A percentile compares a stretch with the other conserved stretches of the same genome.
Conservation (phyloP, 2,329 filamentous ascomycete species). For the Aspergillus quadrilineatus region DNA sequence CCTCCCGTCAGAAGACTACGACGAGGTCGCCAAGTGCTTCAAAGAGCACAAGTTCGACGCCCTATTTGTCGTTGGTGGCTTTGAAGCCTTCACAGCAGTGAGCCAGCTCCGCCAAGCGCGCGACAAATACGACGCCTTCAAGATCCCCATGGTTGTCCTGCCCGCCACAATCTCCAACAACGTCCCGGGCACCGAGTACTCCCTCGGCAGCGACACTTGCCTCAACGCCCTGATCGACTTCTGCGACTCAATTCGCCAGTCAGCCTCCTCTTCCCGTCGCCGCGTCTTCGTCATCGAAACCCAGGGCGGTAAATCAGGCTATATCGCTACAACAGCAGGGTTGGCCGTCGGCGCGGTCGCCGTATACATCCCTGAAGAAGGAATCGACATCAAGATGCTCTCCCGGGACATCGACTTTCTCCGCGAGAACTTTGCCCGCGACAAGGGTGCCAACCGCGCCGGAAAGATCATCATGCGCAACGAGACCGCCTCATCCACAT, state of each 20-base stretch:
- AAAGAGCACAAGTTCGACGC: constrained; percentile 85
- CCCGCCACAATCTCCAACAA: constrained; percentile 99
- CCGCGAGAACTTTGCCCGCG: constrained; percentile 77
- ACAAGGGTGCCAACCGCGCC: constrained; percentile 83
- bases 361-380: constrained; percentile 96
- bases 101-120: constrained; percentile 82
- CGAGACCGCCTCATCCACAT: constrained; percentile 86
- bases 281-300: constrained; percentile 98
- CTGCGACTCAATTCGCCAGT: constrained; percentile 97
- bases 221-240: constrained; percentile 92
- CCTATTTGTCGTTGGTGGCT: constrained; percentile 88
- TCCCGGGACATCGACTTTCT: constrained; percentile 86
- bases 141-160: constrained; percentile 86
- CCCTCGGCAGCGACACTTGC: constrained; percentile 92
- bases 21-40: constrained; percentile 77
- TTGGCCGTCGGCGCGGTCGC: constrained; percentile 88
- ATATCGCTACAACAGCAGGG: constrained; percentile 86
- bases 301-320: constrained; percentile 90
- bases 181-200: constrained; percentile 96
- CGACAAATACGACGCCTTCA: constrained; percentile 75
- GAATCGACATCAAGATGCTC: constrained; percentile 90
- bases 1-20: constrained; percentile 83
- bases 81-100: constrained; percentile 92
- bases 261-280: constrained; percentile 86
- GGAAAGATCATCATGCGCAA: constrained; percentile 96